Evolutionary conservation across 768 basidiomycete genomes (phyloP).

Genomic region (Cubamyces sp.): DNA sequence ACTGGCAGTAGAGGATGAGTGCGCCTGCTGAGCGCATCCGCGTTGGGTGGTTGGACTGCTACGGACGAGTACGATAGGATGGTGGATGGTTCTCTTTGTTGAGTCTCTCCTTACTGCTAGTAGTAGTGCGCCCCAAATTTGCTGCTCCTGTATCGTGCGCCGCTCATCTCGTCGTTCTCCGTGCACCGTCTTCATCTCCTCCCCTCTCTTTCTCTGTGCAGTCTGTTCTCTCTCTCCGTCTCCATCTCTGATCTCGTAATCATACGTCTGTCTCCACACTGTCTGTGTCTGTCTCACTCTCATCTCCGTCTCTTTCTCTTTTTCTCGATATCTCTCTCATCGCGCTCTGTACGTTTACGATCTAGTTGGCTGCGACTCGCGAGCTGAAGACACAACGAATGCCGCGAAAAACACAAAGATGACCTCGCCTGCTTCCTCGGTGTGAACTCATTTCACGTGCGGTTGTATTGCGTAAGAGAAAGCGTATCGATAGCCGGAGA

Average conservation of each 20-base stretch:
- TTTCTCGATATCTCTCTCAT: conserved; percentile 10
- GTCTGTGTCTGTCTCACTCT: conserved; percentile 22
- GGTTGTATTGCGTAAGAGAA: background rate
- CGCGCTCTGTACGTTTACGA: conserved; percentile 32
- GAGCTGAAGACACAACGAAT: conserved; percentile 7
- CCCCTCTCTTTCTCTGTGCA: conserved; percentile 5
- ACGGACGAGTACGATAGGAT: conserved; percentile 5
- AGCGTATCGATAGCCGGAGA: background rate
- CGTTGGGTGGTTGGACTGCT: background rate
- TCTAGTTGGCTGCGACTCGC: conserved; percentile 18
- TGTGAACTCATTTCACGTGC: background rate
- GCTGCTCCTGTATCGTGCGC: conserved; percentile 1
- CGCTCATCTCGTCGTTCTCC: background rate
- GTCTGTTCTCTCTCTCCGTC: conserved; percentile 7
- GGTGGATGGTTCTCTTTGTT: conserved; percentile 4
- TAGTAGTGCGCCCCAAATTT: background rate
- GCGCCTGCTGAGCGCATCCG: background rate
- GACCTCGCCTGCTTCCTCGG: conserved; percentile 11
- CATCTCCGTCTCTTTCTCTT: conserved; percentile 28
- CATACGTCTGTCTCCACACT: conserved; percentile 17
- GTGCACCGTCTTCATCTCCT: background rate
- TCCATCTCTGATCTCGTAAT: conserved; percentile 1
- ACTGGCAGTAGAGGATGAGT: conserved; percentile 44
- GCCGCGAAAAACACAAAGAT: conserved; percentile 21
- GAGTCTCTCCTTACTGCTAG: conserved; percentile 2